Evolutionary conservation across 177 flowering plant genomes (phyloP).

Genomic region (Vitis hybrid): DNA sequence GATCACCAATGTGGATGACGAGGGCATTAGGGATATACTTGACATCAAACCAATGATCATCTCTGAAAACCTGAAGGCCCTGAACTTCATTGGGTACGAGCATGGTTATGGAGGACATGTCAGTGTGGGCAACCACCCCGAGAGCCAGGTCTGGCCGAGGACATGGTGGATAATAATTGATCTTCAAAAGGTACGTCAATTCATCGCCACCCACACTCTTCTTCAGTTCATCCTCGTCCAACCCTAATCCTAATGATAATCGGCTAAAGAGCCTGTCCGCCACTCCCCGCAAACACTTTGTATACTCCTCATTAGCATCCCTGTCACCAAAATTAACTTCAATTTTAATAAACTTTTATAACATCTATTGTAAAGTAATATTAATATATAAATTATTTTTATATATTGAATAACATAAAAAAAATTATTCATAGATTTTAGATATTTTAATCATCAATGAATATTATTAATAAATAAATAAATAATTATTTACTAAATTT

Average conservation of each 20-base stretch:
- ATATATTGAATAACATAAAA: no score
- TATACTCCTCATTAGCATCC: constrained; percentile 68
- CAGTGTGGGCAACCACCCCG: constrained; percentile 79
- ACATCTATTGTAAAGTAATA: no score
- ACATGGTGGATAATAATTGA: constrained; percentile 83
- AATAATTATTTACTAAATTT: no score
- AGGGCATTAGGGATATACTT: no score
- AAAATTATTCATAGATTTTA: no score
- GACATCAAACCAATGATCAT: no score
- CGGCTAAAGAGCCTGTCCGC: constrained; percentile 43
- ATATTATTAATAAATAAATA: no score
- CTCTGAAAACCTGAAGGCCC: no score
- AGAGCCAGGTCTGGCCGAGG: constrained; percentile 79
- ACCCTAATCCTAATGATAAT: constrained; percentile 17
- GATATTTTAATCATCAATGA: no score
- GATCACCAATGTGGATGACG: constrained; percentile 35
- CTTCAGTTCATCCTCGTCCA: constrained; percentile 46
- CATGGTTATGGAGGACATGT: constrained; percentile 18
- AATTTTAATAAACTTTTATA: background rate
- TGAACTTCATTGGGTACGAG: no score
- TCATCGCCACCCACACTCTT: constrained; percentile 63
- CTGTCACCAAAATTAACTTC: constrained; percentile 21
- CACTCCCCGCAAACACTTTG: constrained; percentile 35
- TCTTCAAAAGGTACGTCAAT: constrained; percentile 55
- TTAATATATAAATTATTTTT: no score